Evolutionary conservation across 192 early-diverging fungal genomes (phyloP), one percentile per base, ranked within the genome.

Genomic region (Coemansia pectinata): DNA sequence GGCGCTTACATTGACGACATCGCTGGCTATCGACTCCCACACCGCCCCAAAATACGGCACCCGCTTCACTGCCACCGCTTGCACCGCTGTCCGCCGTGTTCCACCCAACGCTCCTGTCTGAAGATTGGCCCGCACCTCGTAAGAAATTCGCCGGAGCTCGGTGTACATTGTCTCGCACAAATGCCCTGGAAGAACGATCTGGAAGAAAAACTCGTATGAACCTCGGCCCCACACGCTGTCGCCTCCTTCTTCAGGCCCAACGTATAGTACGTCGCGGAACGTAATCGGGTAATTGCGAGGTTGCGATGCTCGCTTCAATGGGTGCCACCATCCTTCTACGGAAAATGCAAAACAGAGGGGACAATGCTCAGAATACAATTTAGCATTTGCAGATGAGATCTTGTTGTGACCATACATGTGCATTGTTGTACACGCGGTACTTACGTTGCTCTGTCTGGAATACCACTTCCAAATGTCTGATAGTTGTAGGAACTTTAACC

Each of bases 141-240:
- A 82, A 12, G 79, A 63, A 14, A 82, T 74, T 3, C 67, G 67
- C 67, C 71, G 73, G 55, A 77, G 74, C 62, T 76, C 79, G 4
- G 79, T 82, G 68, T 70, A 77, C 79, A 82, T 82, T 67, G 79
- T 82, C 65, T 82, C 79, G 71, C 71, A 67, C 67, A 82, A 47
- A 29, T 72, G 57, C 4, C 79, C 79, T n/a, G 79, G 74, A 21
- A 82, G 36, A 15, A 71, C 66, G 44, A 82, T 63, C 33, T 76
- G 79, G 69, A 82, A 82, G 44, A 67, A 67, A 39, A 82, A 82
- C 74, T 82, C 79, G 71, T 82, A 73, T 11, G 63, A 53, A 19
- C 79, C 79, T 38, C 63, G 72, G 53, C 40, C 19, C 79, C 74
- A 73, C 34, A 65, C 55, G 1, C 29, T 58, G 55, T 29, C 41